Base-by-base conservation (phyloP, 805 yeast genomes). In the Candida endomychidarum region DNA sequence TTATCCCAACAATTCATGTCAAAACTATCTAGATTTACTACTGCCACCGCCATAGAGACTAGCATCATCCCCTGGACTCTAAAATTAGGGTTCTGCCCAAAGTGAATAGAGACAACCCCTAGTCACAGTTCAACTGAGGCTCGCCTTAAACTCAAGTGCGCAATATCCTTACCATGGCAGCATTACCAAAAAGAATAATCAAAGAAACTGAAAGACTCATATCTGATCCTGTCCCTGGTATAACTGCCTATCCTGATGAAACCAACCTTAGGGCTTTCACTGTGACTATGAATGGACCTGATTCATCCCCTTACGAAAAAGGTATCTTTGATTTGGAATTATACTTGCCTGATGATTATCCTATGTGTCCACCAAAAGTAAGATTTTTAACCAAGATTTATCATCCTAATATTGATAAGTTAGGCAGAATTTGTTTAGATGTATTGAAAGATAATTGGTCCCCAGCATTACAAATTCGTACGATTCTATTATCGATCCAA, bases 371-470 rank as follows among this genome's bases (percentile, higher is more conserved):
- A 0, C 99, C 99, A 37, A 90, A 89, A 59, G 95, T 93, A 39
- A 76, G 99, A 43, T 93, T 93, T 54, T 67, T 93, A 47, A 93
- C 99, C 21, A 87, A 83, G 61, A 90, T 93, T 19, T 93, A 93
- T 61, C 99, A 93, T 58, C 99, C 96, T 30, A 93, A 93, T 62
- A 93, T 93, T 51, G 99, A 93, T 59, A 78, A 93, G 59, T 72
- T 93, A 48, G 99, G 99, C 7, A 75, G 99, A 49, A 91, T 93
- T 53, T 93, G 99, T 66, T 75, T 93, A 37, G 98, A 93, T 60
- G 97, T 93, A 29, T 73, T 93, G 58, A 93, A 91, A 66, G 80
- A 86, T 53, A 90, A 91, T 65, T 93, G 99, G 99, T 86, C 96
- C 8, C 98, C 99, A 3, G 99, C 99, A 0, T 72, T 91, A 45